Base-by-base conservation (phyloP, 805 yeast species). In the Debaryomyces castellii region DNA sequence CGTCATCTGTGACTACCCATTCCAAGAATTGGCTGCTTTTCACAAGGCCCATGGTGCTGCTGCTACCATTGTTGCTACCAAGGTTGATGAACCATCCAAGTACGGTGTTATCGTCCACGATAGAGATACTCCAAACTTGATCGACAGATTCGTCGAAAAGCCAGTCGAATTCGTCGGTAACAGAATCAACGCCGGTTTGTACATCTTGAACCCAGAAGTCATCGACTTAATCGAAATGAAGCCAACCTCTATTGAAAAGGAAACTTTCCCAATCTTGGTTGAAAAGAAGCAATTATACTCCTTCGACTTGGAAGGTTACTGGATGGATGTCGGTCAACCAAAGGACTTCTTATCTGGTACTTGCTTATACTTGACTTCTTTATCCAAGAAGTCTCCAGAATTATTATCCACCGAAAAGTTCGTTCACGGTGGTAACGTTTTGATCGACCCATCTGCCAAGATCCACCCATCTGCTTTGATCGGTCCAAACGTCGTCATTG, bases 251-350 rank as follows among this genome's bases (percentile, higher is more conserved):
- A 94, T 94, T 62, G 99, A 94, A 81, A 91, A 91, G 85, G 99
- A 94, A 81, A 91, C 97, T 59, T 94, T 94, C 97, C 99, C 99
- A 63, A 75, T 78, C 62, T 82, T 94, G 62, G 97, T 95, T 56
- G 95, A 88, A 74, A 76, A 85, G 67, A 90, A 86, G 66, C 80
- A 85, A 50, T 81, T 94, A 63, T 94, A 85, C 81, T 91, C 98
- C 45, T 94, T 88, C 65, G 99, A 94, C 73, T 83, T 94, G 66
- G 97, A 94, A 79, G 98, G 99, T 57, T 94, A 84, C 88, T 94
- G 99, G 99, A 94, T 94, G 99, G 99, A 94, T 73, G 97, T 94
- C 59, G 99, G 99, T 73, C 99, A 94, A 80, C 99, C 99, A 81
- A 94, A 92, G 83, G 99, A 94, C 76, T 94, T 90, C 85, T 76